Percentiles rank a stretch among this genome's conserved stretches.
Evolutionary conservation across 345 rosid species (phyloP).

Genomic region (Angophora floribunda): DNA sequence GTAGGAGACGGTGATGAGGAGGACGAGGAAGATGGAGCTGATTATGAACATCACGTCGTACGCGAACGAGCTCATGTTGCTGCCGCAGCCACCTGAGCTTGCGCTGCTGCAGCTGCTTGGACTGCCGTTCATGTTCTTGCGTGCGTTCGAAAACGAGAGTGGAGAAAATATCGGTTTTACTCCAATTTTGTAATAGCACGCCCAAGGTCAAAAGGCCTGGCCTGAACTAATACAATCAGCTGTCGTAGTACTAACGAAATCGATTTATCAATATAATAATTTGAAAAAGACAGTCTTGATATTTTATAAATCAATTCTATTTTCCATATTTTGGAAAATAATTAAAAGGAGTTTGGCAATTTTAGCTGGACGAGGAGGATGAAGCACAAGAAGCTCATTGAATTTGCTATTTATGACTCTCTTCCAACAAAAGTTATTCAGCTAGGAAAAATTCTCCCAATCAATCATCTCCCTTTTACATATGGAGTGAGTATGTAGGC

Average conservation of each 20-base stretch:
- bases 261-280: background rate
- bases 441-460: background rate
- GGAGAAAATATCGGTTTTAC: background rate
- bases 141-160: background rate
- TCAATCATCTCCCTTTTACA: constrained; percentile 29
- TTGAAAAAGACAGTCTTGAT: background rate
- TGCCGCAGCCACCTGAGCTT: background rate
- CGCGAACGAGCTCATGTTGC: background rate
- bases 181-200: background rate
- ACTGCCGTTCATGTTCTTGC: background rate
- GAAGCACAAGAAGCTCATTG: background rate
- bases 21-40: constrained; percentile 2
- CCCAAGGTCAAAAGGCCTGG: background rate
- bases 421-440: background rate
- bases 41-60: background rate
- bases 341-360: background rate
- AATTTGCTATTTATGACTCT: too few species aligned
- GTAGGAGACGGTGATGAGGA: background rate
- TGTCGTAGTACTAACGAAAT: background rate
- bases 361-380: too few species aligned
- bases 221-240: background rate
- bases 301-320: too few species aligned
- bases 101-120: background rate
- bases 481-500: constrained; percentile 64
- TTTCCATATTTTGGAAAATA: background rate